These are phyloP conservation scores for Penicillium cinerascens DNA, from an alignment of 495 filamentous ascomycete genomes.

Conservation along the genomic window DNA sequence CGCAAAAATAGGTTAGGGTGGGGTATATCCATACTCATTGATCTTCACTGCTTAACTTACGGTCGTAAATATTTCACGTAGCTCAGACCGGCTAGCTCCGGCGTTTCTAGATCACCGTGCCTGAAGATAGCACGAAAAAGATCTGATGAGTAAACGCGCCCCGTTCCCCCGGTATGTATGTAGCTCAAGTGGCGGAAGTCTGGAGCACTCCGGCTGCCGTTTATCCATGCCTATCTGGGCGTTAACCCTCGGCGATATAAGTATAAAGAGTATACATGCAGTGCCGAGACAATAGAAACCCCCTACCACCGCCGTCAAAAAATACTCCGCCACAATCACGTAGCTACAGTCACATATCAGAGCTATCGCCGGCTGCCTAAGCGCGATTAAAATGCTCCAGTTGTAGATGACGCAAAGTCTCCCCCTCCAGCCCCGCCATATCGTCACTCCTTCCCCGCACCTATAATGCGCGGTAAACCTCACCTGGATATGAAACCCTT, in stretches of 20 bases:
- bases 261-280: too few species aligned
- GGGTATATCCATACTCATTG: too few species aligned
- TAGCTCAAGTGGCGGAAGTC: neutral
- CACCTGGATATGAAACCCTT: too few species aligned
- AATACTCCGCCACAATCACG: neutral
- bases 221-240: neutral
- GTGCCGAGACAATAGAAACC: neutral
- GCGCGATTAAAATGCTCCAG: neutral
- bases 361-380: neutral
- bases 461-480: neutral
- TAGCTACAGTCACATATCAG: neutral
- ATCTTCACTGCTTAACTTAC: too few species aligned
- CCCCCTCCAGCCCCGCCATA: neutral
- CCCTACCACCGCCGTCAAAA: neutral
- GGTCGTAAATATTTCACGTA: too few species aligned
- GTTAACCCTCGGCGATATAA: too few species aligned
- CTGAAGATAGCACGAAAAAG: too few species aligned
- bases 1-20: too few species aligned
- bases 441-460: neutral
- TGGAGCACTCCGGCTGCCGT: neutral
- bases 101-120: too few species aligned
- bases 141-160: too few species aligned
- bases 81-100: too few species aligned
- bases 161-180: neutral
- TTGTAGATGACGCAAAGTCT: neutral